These are phyloP conservation scores for Fusarium dlaminii DNA, from an alignment of 2,329 filamentous ascomycete species.

Conservation along the genomic window DNA sequence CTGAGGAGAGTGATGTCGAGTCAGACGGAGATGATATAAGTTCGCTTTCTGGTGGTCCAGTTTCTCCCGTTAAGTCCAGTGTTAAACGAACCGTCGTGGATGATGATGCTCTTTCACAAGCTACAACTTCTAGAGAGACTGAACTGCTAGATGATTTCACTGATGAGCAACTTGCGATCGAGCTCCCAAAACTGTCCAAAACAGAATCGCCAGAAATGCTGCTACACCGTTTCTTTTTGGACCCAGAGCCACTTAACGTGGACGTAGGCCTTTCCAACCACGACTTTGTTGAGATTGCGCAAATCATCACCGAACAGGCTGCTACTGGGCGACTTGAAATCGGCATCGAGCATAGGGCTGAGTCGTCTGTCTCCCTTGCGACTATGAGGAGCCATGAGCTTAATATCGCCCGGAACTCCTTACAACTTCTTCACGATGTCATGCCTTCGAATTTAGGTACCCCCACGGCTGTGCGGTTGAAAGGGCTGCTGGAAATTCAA, in stretches of 20 bases:
- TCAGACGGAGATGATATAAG: slow-evolving; percentile 67
- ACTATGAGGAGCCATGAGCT: slow-evolving; percentile 54
- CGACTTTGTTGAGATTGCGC: slow-evolving; percentile 72
- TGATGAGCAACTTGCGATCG: slow-evolving; percentile 58
- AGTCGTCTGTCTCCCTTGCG: slow-evolving; percentile 36
- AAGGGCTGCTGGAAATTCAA: slow-evolving; percentile 64
- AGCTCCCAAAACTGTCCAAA: slow-evolving; percentile 60
- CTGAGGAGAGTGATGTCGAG: slow-evolving; percentile 60
- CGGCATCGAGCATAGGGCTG: slow-evolving; percentile 35
- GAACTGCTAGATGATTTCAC: slow-evolving; percentile 56
- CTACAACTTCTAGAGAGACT: slow-evolving; percentile 60
- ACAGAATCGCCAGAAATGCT: slow-evolving; percentile 60
- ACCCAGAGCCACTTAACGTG: slow-evolving; percentile 63
- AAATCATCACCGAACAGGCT: slow-evolving; percentile 77
- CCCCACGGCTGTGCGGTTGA: slow-evolving; percentile 51
- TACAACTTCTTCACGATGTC: slow-evolving; percentile 57
- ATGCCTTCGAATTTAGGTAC: slow-evolving; percentile 57
- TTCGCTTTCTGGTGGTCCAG: slow-evolving; percentile 59
- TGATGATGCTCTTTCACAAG: slow-evolving; percentile 64
- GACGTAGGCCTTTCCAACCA: slow-evolving; percentile 62
- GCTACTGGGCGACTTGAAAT: slow-evolving; percentile 60
- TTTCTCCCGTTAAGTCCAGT: slow-evolving; percentile 60
- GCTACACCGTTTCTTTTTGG: slow-evolving; percentile 65
- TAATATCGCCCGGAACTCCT: slow-evolving; percentile 57
- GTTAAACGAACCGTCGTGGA: slow-evolving; percentile 58